Conservation (phyloP, 228 moss, liverwort and hornwort genomes). For the Sphagnum fallax region DNA sequence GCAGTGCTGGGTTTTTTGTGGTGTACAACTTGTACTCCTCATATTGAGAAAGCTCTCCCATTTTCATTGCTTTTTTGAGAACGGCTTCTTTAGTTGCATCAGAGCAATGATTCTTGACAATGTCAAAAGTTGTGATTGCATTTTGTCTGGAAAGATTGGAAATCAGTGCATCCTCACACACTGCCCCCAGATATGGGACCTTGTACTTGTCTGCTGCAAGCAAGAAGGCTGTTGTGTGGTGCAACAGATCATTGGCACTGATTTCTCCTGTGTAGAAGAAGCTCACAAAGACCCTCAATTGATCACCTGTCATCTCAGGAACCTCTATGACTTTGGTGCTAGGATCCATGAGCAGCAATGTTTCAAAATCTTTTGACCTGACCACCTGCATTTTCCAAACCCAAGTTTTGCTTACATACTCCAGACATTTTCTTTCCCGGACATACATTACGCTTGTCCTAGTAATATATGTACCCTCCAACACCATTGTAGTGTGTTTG, state of each 20-base stretch:
- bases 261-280: constrained; percentile 45
- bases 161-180: constrained; percentile 45
- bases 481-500: too few relatives aligned
- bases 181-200: constrained; percentile 46
- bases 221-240: constrained; percentile 53
- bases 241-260: constrained; percentile 26
- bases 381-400: constrained; percentile 28
- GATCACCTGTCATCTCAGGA: constrained; percentile 51
- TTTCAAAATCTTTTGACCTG: constrained; percentile 52
- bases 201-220: constrained; percentile 57
- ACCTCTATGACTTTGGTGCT: constrained; percentile 50
- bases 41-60: constrained; percentile 52
- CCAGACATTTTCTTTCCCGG: too few relatives aligned
- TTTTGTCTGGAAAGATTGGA: constrained; percentile 53
- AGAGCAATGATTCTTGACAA: constrained; percentile 54
- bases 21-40: constrained; percentile 58
- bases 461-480: too few relatives aligned
- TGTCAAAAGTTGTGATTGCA: constrained; percentile 50
- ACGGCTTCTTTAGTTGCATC: constrained; percentile 37
- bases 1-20: constrained; percentile 49
- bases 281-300: constrained; percentile 35
- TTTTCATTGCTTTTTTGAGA: constrained; percentile 51
- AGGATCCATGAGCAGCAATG: constrained; percentile 24
- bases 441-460: too few relatives aligned
- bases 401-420: too few relatives aligned